Percentiles rank a stretch among this genome's conserved stretches.
These are phyloP conservation scores for Trichoderma guizhouense DNA, from an alignment of 2,329 filamentous ascomycete species.

Conservation along the genomic window DNA sequence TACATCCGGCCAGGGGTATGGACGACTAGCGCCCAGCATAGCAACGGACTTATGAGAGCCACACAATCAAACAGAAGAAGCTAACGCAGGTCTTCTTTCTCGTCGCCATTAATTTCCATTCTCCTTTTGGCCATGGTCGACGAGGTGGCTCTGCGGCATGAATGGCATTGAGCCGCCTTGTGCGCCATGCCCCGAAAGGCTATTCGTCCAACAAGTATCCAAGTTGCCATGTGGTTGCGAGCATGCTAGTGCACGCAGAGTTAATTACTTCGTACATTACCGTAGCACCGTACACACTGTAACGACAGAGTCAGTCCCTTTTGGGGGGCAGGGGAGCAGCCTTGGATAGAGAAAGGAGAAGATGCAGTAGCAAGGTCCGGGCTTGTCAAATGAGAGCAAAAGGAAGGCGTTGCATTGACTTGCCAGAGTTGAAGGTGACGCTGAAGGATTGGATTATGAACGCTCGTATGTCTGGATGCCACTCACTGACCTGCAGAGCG, in stretches of 20 bases:
- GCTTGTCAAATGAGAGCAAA: not conserved
- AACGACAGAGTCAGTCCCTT: not conserved
- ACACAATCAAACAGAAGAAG: not conserved
- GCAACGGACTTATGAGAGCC: not conserved
- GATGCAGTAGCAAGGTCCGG: not conserved
- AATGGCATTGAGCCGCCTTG: not conserved
- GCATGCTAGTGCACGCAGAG: not conserved
- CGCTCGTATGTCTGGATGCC: not conserved
- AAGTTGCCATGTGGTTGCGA: not conserved
- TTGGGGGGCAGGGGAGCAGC: not conserved
- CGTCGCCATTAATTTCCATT: not conserved
- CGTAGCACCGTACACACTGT: not conserved
- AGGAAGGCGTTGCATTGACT: not conserved
- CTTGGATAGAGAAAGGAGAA: not conserved
- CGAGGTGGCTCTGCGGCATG: not conserved
- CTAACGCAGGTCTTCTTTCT: not conserved
- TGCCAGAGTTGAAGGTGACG: not conserved
- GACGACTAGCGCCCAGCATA: slow-evolving; percentile 1
- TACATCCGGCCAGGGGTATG: slow-evolving; percentile 9
- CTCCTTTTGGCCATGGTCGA: not conserved
- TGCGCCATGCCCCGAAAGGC: not conserved
- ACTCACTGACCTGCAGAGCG: not conserved
- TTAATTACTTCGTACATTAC: not conserved
- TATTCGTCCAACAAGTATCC: not conserved
- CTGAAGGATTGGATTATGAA: slow-evolving; percentile 7